Evolutionary conservation across 1,139 yeast genomes (phyloP), one percentile per base, ranked within the genome.

Genomic region (Saccharomyces hybrid): DNA sequence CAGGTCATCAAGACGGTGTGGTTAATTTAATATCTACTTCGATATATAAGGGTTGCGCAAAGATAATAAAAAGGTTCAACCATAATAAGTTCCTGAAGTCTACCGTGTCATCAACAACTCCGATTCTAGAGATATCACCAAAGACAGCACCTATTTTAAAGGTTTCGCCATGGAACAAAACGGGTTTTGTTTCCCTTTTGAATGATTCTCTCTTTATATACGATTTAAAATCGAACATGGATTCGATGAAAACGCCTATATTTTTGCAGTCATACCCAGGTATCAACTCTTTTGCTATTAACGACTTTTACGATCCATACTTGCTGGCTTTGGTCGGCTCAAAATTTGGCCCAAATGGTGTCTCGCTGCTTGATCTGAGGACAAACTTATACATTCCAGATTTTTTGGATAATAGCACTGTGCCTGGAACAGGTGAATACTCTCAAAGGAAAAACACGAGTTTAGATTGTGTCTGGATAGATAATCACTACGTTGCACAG

Each of bases 201-300:
- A 66, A 65, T 50, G 67, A 67, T 26, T 61, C 66, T 5, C 32
- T 67, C 11, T 66, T 66, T 52, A 60, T 67, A 28, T 67, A 61
- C 50, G 61, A 64, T 31, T 38, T 64, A 26, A 57, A 60, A 32
- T 57, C 61, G 28, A 55, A 55, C 26, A 5, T 2, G n/a, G 26
- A 51, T 9, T 41, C 53, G 1, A 28, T 14, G n/a, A 62, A 56
- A 46, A 42, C 56, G 2, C 71, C 71, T n/a, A 55, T 60, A 26
- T 66, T 57, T 50, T 47, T 66, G 46, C 59, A 65, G 47, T 53
- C 59, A 46, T 60, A 61, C 52, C 57, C 60, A 1, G 66, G 65
- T 2, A 48, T 67, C 7, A 64, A 62, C 34, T 58, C 63, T 1
- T 51, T 65, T 46, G 59, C 65, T 13, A 47, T 52, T 26, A 62